phyloP scores from a whole-genome alignment of 164 flowering plant species.

The Kalanchoe fedtschenkoi region DNA sequence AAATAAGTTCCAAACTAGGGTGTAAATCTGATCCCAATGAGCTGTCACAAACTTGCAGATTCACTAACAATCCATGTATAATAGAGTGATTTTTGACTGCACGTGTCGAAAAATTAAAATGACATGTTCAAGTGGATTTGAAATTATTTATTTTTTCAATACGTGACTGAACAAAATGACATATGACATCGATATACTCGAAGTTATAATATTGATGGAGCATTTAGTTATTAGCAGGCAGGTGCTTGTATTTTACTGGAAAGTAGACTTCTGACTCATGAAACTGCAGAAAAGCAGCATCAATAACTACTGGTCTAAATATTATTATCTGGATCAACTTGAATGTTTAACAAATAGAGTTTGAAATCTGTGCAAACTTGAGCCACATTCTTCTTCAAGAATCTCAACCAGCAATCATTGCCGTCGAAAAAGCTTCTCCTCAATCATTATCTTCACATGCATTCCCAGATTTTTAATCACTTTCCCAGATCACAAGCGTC shows the following conservation, averaged over 20 bases:
- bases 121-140: too few relatives aligned
- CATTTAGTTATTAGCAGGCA: not conserved
- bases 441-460: constrained; percentile 3
- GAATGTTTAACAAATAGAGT: not conserved
- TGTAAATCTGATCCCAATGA: too few relatives aligned
- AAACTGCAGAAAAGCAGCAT: not conserved
- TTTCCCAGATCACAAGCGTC: not conserved
- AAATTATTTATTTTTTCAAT: too few relatives aligned
- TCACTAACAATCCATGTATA: too few relatives aligned
- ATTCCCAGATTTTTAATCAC: not conserved
- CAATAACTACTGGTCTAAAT: not conserved
- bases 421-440: not conserved
- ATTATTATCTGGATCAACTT: not conserved
- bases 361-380: not conserved
- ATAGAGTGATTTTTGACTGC: too few relatives aligned
- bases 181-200: too few relatives aligned
- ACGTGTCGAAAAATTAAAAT: too few relatives aligned
- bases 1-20: too few relatives aligned
- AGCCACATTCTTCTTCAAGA: constrained; percentile 1
- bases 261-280: not conserved
- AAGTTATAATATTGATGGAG: too few relatives aligned
- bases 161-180: too few relatives aligned
- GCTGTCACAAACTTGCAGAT: too few relatives aligned
- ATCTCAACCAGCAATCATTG: not conserved
- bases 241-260: not conserved